Evolutionary conservation across 352 stramenopile species (phyloP).

Genomic region (Saprolegnia diclina): DNA sequence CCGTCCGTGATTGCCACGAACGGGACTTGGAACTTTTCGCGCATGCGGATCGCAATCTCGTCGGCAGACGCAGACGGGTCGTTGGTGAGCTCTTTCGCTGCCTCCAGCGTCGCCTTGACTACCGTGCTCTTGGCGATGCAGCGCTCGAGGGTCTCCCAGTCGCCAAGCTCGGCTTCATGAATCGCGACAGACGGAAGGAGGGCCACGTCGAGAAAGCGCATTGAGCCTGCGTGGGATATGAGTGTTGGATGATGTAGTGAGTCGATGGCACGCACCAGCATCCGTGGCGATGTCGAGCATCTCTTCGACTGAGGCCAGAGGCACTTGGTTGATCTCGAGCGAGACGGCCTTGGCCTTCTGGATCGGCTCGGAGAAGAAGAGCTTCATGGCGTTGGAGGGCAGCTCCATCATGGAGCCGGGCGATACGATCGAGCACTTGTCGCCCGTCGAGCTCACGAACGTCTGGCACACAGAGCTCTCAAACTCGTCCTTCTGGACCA

Average conservation of each 20-base stretch:
- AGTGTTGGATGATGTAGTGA: background rate
- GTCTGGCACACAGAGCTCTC: constrained; percentile 14
- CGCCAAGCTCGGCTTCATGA: constrained; percentile 19
- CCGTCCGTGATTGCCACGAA: constrained; percentile 19
- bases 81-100: constrained; percentile 17
- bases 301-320: constrained; percentile 18
- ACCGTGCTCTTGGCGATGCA: constrained; percentile 24
- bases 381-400: constrained; percentile 15
- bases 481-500: constrained; percentile 28
- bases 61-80: constrained; percentile 4
- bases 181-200: constrained; percentile 15
- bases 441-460: constrained; percentile 18
- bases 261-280: background rate
- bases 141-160: constrained; percentile 24
- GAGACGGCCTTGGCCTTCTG: constrained; percentile 23
- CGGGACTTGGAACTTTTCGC: constrained; percentile 15
- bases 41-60: constrained; percentile 19
- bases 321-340: constrained; percentile 19
- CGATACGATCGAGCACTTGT: constrained; percentile 24
- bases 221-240: background rate
- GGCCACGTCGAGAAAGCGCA: constrained; percentile 25
- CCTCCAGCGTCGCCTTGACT: constrained; percentile 10
- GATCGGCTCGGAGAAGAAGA: constrained; percentile 25
- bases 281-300: constrained; percentile 8
- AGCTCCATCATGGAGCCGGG: constrained; percentile 24